These are phyloP conservation scores for Pseudocercospora macadamiae DNA, from an alignment of 2,329 filamentous ascomycete species.

Conservation along the genomic window DNA sequence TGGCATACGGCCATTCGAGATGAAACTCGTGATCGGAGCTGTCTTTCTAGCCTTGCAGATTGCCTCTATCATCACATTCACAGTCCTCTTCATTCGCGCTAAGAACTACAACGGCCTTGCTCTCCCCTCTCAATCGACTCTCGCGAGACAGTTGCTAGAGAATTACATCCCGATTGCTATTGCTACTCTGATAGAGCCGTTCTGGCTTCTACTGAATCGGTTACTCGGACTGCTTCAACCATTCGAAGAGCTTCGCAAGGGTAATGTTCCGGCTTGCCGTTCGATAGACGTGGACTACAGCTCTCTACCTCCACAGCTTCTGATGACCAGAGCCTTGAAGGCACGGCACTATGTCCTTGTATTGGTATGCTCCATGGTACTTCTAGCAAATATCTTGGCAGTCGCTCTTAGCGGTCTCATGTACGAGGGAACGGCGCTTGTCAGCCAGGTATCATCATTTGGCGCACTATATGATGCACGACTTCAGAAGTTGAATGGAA, in stretches of 20 bases:
- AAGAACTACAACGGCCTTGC: slow-evolving; percentile 41
- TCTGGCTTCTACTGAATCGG: slow-evolving; percentile 60
- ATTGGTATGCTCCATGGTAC: slow-evolving; percentile 51
- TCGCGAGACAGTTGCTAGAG: slow-evolving; percentile 47
- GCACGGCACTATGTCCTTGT: slow-evolving; percentile 52
- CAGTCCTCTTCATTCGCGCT: slow-evolving; percentile 13
- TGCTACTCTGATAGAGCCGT: slow-evolving; percentile 60
- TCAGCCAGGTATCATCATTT: slow-evolving; percentile 6
- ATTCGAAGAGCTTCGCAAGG: slow-evolving; percentile 52
- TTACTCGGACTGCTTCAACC: slow-evolving; percentile 59
- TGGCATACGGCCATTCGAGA: slow-evolving; percentile 19
- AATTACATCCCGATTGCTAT: slow-evolving; percentile 59
- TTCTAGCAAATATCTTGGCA: slow-evolving; percentile 58
- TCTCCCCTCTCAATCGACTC: slow-evolving; percentile 39
- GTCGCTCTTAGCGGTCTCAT: slow-evolving; percentile 58
- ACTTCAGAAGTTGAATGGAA: slow-evolving; percentile 32
- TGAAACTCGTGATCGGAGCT: slow-evolving; percentile 17
- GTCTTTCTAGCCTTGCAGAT: slow-evolving; percentile 21
- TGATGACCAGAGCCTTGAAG: slow-evolving; percentile 49
- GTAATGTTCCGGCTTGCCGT: slow-evolving; percentile 38
- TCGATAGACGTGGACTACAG: slow-evolving; percentile 55
- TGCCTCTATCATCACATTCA: slow-evolving; percentile 12
- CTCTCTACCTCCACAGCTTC: slow-evolving; percentile 59
- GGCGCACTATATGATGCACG: background rate
- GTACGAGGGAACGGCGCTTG: slow-evolving; percentile 38